Conservation (phyloP, 2,329 filamentous ascomycete genomes). For the Coniochaeta hoffmannii region DNA sequence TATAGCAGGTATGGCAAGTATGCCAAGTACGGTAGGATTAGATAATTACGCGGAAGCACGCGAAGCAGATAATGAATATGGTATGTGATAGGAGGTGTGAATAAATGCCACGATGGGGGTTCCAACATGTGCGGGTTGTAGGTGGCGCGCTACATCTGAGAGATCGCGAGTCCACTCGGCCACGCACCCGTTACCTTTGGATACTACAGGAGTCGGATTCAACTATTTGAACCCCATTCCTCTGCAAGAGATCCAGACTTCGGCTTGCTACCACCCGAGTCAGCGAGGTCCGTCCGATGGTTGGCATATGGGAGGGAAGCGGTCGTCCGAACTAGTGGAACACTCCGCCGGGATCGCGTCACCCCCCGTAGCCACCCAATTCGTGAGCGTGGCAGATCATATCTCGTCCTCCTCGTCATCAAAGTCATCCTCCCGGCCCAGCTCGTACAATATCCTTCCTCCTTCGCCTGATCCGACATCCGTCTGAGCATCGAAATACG, state of each 20-base stretch:
- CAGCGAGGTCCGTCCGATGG: not conserved
- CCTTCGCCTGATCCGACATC: slow-evolving; percentile 73
- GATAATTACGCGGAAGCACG: too few species aligned
- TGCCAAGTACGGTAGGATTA: too few species aligned
- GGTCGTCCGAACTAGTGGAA: not conserved
- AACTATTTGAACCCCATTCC: not conserved
- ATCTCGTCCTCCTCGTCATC: slow-evolving; percentile 68
- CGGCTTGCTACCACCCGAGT: not conserved
- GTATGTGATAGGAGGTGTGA: not conserved
- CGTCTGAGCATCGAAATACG: slow-evolving; percentile 94
- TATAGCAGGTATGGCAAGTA: too few species aligned
- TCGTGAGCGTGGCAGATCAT: slow-evolving; percentile 28
- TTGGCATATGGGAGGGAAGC: not conserved
- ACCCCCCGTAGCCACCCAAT: not conserved
- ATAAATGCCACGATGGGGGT: not conserved
- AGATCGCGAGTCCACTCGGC: not conserved
- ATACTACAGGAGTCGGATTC: not conserved
- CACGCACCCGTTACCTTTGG: not conserved
- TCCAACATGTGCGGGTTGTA: not conserved
- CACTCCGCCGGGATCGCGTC: not conserved
- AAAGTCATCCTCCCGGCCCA: slow-evolving; percentile 94
- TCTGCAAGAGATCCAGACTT: not conserved
- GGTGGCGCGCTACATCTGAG: not conserved
- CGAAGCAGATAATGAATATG: too few species aligned
- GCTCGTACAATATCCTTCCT: slow-evolving; percentile 90